Evolutionary conservation across 148 eudicot species (phyloP).

Genomic region (Pharnaceum exiguum): DNA sequence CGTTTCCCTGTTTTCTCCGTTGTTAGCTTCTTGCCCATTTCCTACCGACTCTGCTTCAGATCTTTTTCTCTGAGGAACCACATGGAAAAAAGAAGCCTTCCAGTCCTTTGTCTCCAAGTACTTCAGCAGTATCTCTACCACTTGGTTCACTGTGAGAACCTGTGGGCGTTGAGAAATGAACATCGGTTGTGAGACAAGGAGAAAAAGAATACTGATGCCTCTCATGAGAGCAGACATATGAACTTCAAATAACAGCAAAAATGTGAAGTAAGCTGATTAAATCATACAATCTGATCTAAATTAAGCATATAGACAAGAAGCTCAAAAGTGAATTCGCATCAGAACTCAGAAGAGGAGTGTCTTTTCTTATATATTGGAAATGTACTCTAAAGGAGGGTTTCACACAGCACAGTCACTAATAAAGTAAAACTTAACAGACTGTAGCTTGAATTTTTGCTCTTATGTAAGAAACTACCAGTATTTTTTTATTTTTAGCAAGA

Average conservation of each 20-base stretch:
- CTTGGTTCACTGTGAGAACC: slow-evolving; percentile 98
- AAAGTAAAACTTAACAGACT: too few species aligned
- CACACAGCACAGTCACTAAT: too few species aligned
- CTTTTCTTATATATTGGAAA: too few species aligned
- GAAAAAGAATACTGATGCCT: not conserved
- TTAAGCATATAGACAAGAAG: too few species aligned
- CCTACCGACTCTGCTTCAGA: slow-evolving; percentile 38
- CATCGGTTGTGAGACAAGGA: not conserved
- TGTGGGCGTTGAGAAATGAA: slow-evolving; percentile 16
- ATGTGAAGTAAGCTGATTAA: too few species aligned
- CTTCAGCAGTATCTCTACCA: slow-evolving; percentile 85
- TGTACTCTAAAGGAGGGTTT: too few species aligned
- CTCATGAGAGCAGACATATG: not conserved
- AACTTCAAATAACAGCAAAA: not conserved
- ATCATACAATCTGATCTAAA: too few species aligned
- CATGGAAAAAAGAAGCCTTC: slow-evolving; percentile 80
- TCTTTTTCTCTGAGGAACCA: slow-evolving; percentile 87
- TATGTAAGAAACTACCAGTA: too few species aligned
- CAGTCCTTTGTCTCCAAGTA: slow-evolving; percentile 88
- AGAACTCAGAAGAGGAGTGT: too few species aligned
- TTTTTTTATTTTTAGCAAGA: too few species aligned
- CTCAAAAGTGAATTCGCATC: too few species aligned
- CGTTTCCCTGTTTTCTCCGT: slow-evolving; percentile 20
- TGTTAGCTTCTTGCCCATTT: slow-evolving; percentile 16
- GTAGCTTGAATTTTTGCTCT: too few species aligned